Base-by-base conservation (phyloP, 2,329 filamentous ascomycete species). In the Pseudogymnoascus sp. region DNA sequence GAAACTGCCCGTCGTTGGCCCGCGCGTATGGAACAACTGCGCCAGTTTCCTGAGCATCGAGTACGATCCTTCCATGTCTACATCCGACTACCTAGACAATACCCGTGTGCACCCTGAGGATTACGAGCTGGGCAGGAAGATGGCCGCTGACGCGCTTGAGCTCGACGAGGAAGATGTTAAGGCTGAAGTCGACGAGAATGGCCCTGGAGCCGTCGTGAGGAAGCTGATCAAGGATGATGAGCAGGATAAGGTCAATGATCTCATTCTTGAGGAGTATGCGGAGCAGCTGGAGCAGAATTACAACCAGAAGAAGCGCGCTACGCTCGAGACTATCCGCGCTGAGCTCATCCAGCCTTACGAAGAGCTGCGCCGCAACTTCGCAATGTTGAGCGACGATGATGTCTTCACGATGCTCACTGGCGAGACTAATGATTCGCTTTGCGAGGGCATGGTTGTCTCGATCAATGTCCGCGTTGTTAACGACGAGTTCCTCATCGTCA, bases 151-250 rank as follows among this genome's bases (percentile, higher is more conserved):
- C 80, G 95, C 95, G 14, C 81, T 99, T 60, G 93, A 97, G 74
- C 83, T 99, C 69, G 95, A 99, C 70, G 95, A 99, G 77, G 95
- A 99, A 79, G 95, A 99, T 72, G 92, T 99, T 74, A 96, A 96
- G 77, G 92, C 90, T 1, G 93, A 98, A 77, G 90, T 89, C 4
- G 91, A 96, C 68, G 92, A 97, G 72, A 91, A 92, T 68, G 95
- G 95, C 0, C 83, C 90, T 0, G 92, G 90, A 14, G 95, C 93
- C 6, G 93, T 98, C 69, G 91, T 99, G 63, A 88, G 93, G 67
- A 96, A 93, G 76, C 85, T 99, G n/a, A 90, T 99, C 75, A 90
- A 92, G 72, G 92, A 98, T 64, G 91, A 96, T 60, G 90, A 92
- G 68, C 91, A 96, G 71, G 93, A 98, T 71, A 90, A 93, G 73